Conservation (phyloP, 768 basidiomycete species). For the Boletellus sp. region DNA sequence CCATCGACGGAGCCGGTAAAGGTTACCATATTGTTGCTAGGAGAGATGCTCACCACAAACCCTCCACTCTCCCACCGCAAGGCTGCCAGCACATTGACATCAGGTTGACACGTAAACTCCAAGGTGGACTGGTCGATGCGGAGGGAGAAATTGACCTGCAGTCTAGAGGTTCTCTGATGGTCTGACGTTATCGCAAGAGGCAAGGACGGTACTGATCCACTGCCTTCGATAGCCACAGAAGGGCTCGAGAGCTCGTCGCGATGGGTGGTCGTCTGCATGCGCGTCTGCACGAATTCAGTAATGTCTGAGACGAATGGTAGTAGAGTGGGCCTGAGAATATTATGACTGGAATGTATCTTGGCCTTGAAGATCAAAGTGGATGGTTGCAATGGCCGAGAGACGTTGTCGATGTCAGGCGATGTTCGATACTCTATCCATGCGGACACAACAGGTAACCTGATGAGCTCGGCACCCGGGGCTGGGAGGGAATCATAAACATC, state of each 20-base stretch:
- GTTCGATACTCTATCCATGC: slow-evolving; percentile 83
- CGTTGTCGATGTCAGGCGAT: slow-evolving; percentile 38
- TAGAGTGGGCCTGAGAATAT: slow-evolving; percentile 75
- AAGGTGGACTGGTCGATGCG: slow-evolving; percentile 89
- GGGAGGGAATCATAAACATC: slow-evolving; percentile 52
- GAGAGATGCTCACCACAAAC: slow-evolving; percentile 74
- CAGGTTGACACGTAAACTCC: slow-evolving; percentile 83
- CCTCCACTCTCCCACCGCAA: slow-evolving; percentile 94
- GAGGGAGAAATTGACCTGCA: slow-evolving; percentile 81
- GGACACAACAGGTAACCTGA: slow-evolving; percentile 71
- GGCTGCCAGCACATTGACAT: slow-evolving; percentile 88
- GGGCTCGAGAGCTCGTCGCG: slow-evolving; percentile 17
- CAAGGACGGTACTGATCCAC: slow-evolving; percentile 5
- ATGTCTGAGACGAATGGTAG: slow-evolving; percentile 84
- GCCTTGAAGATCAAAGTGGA: slow-evolving; percentile 76
- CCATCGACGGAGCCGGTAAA: slow-evolving; percentile 82
- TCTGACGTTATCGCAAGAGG: slow-evolving; percentile 17
- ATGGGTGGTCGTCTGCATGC: slow-evolving; percentile 53
- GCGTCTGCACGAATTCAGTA: slow-evolving; percentile 62
- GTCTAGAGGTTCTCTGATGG: slow-evolving; percentile 36
- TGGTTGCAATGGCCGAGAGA: slow-evolving; percentile 41
- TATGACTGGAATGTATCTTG: slow-evolving; percentile 87
- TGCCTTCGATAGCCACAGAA: slow-evolving; percentile 8
- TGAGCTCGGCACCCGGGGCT: slow-evolving; percentile 51
- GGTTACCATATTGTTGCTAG: slow-evolving; percentile 65